These are phyloP conservation scores for Heimioporus sp. DNA, from an alignment of 768 basidiomycete species.

Conservation along the genomic window DNA sequence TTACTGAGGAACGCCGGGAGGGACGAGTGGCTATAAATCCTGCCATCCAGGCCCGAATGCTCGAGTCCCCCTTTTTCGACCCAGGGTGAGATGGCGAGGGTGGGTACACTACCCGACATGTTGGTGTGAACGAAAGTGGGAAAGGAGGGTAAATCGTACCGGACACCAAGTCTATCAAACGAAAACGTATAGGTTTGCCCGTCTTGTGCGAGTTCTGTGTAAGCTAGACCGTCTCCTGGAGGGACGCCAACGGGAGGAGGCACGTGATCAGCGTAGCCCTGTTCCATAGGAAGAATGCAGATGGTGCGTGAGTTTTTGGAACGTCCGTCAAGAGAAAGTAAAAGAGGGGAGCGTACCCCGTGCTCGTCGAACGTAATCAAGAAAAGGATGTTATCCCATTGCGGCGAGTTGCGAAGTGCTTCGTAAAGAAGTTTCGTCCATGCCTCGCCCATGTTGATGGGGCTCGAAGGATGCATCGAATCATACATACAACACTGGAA, in stretches of 20 bases:
- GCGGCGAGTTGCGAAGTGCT: constrained; percentile 22
- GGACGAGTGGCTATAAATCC: constrained; percentile 22
- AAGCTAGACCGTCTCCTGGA: constrained; percentile 21
- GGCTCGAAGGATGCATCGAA: constrained; percentile 27
- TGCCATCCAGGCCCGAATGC: constrained; percentile 2
- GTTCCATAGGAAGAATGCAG: not conserved
- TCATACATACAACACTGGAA: constrained; percentile 22
- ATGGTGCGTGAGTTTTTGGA: too few relatives aligned
- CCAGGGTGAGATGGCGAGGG: constrained; percentile 25
- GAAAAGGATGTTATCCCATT: constrained; percentile 21
- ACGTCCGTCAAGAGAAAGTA: too few relatives aligned
- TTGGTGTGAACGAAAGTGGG: too few relatives aligned
- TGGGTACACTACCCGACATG: constrained; percentile 12
- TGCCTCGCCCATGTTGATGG: constrained; percentile 23
- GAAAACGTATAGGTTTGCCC: constrained; percentile 18
- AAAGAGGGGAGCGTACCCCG: constrained; percentile 9
- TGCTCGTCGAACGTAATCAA: constrained; percentile 27
- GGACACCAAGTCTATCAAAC: constrained; percentile 24
- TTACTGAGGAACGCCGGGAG: constrained; percentile 22
- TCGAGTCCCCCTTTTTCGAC: constrained; percentile 17
- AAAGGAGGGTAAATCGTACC: constrained; percentile 7
- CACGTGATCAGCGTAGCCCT: constrained; percentile 26
- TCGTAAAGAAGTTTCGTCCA: constrained; percentile 25
- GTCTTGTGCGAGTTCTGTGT: constrained; percentile 20
- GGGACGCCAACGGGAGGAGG: constrained; percentile 20